Base-by-base conservation (phyloP, 495 filamentous ascomycete species). In the Neurospora tetraspora region DNA sequence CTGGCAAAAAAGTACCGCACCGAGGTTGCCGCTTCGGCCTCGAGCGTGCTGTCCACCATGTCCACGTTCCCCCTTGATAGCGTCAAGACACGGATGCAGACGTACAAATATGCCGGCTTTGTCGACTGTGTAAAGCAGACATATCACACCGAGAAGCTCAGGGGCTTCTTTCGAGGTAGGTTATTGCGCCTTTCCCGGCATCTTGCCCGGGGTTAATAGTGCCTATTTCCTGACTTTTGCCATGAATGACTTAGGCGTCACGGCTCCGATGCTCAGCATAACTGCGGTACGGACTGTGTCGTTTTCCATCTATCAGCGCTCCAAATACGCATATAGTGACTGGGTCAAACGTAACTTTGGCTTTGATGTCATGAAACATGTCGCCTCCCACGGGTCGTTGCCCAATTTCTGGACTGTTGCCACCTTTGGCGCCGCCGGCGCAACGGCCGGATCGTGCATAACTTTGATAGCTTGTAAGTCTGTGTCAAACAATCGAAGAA, bases 221-320 rank as follows among this genome's bases (percentile, higher is more conserved):
- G 42, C n/a, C 5, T 11, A 12, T 71, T n/a, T 11, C 61, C 53
- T 70, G 38, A 18, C 70, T 37, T 38, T 69, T 27, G 16, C 53
- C 23, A 31, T 65, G 27, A 65, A 69, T 43, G 39, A 61, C 71
- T 68, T 75, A 94, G 92, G 92, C 76, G 89, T 90, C 74, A 87
- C 91, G 42, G 92, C 93, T 69, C 94, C 94, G 39, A 85, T 98
- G 78, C 89, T 89, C 23, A 96, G 92, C 83, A 92, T 98, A 69
- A 97, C 94, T 10, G 86, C 93, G 69, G 94, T 97, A 71, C 90
- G 94, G 42, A 96, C 95, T 23, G 87, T 97, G 69, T 96, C 93
- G n/a, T 97, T 98, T 79, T 94, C 93, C 40, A 91, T 95, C 71
- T 98, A 98, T 83, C 93, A 94, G 80, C 87, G 86, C 43, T 91